These are phyloP conservation scores for Pistacia vera DNA, from an alignment of 345 rosid genomes.

Conservation along the genomic window DNA sequence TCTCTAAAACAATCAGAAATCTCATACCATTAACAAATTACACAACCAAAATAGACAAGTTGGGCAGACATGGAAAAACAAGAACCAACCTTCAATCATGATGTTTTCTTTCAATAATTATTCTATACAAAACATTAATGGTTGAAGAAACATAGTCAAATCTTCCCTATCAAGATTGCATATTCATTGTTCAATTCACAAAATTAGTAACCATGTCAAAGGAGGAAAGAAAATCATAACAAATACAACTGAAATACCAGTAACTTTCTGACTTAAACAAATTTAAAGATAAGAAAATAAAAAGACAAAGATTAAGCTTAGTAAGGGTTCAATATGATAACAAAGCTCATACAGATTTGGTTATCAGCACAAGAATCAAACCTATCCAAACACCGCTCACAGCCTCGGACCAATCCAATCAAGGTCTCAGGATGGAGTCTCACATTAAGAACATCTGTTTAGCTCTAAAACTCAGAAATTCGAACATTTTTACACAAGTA, in stretches of 20 bases:
- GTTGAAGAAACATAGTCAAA: not conserved
- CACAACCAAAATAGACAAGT: not conserved
- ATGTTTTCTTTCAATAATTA: constrained; percentile 10
- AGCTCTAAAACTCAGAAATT: not conserved
- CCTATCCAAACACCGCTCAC: constrained; percentile 1
- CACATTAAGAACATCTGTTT: not conserved
- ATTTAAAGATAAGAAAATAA: not conserved
- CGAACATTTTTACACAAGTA: not conserved
- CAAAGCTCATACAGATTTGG: not conserved
- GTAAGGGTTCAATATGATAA: not conserved
- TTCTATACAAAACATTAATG: not conserved
- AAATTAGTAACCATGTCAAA: not conserved
- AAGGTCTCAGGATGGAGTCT: not conserved
- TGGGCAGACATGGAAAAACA: not conserved
- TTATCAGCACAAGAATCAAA: constrained; percentile 2
- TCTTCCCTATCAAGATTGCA: not conserved
- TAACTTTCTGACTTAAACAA: not conserved
- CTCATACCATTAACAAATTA: not conserved
- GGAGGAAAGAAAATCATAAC: constrained; percentile 1
- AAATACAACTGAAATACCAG: not conserved
- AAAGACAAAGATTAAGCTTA: not conserved
- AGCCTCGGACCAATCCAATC: constrained; percentile 10
- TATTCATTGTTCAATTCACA: not conserved
- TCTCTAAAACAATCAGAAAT: not conserved
- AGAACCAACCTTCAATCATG: constrained; percentile 1